phyloP scores from a whole-genome alignment of 164 flowering plant species.

The Umbellularia californica region DNA sequence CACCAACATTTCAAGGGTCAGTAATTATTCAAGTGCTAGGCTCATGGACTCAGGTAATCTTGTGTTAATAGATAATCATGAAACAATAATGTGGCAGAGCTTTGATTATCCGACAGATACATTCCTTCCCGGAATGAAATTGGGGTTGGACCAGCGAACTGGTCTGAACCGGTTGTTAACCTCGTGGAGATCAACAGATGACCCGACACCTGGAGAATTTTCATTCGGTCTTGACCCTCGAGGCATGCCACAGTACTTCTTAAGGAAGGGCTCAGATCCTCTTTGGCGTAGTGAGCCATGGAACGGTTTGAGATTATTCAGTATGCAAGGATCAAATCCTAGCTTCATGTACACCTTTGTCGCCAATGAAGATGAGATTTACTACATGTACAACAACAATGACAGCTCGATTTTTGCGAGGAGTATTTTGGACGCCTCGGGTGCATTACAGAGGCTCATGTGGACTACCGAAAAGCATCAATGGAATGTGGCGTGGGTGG shows the following conservation, averaged over 20 bases:
- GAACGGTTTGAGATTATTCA: slow-evolving; percentile 42
- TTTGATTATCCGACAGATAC: too few relatives aligned
- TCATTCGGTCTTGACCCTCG: slow-evolving; percentile 21
- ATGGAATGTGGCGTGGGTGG: slow-evolving; percentile 1
- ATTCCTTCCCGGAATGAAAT: too few relatives aligned
- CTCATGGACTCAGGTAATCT: too few relatives aligned
- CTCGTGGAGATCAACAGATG: slow-evolving; percentile 28
- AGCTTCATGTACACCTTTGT: slow-evolving; percentile 20
- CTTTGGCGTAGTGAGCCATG: slow-evolving; percentile 52
- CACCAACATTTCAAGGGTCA: too few relatives aligned
- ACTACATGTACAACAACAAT: slow-evolving; percentile 23
- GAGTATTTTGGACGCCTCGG: slow-evolving; percentile 20
- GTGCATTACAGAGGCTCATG: slow-evolving; percentile 7
- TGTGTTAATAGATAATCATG: too few relatives aligned
- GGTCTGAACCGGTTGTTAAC: too few relatives aligned
- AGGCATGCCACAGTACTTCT: slow-evolving; percentile 31
- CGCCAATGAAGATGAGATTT: slow-evolving; percentile 19
- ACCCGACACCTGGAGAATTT: slow-evolving; percentile 41
- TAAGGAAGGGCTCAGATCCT: slow-evolving; percentile 2
- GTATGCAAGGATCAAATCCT: slow-evolving; percentile 7
- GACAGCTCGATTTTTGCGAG: slow-evolving; percentile 26
- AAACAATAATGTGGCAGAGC: too few relatives aligned
- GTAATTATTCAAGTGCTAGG: too few relatives aligned
- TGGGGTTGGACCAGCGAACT: too few relatives aligned
- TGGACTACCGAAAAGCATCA: slow-evolving; percentile 12